Percentiles rank a stretch among this genome's conserved stretches.
phyloP scores from a whole-genome alignment of 139 green algal species.

The Closterium sp. region DNA sequence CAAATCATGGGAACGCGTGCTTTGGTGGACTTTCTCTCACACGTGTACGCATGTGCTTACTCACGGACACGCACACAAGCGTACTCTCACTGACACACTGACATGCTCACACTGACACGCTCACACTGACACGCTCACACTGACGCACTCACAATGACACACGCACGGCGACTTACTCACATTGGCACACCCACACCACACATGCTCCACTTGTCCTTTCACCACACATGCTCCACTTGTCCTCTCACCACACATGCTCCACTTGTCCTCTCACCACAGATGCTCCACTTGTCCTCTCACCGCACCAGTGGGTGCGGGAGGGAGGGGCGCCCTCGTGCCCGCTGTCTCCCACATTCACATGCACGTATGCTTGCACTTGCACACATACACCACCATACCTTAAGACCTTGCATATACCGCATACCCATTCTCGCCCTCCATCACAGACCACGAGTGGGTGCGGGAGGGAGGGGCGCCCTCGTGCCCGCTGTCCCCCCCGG shows the following conservation, averaged over 20 bases:
- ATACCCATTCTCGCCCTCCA: too few relatives aligned
- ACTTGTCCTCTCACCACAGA: too few relatives aligned
- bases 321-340: neutral
- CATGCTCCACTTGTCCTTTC: too few relatives aligned
- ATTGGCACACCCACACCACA: too few relatives aligned
- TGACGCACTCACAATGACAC: neutral
- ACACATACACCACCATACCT: too few relatives aligned
- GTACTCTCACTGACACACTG: neutral
- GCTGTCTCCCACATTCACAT: neutral
- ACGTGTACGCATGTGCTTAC: neutral
- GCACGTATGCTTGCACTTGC: too few relatives aligned
- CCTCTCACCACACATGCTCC: too few relatives aligned
- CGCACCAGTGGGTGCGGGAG: neutral
- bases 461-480: neutral
- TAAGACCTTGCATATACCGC: too few relatives aligned
- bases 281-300: too few relatives aligned
- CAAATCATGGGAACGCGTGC: too few relatives aligned
- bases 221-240: too few relatives aligned
- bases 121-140: neutral
- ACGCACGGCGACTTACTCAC: too few relatives aligned
- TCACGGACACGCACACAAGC: neutral
- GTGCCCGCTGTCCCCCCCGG: neutral
- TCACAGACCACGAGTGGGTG: neutral
- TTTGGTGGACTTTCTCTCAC: neutral
- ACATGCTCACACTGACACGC: neutral